Conservation (phyloP, 2,329 filamentous ascomycete genomes). For the Scortechinia acanthostroma region DNA sequence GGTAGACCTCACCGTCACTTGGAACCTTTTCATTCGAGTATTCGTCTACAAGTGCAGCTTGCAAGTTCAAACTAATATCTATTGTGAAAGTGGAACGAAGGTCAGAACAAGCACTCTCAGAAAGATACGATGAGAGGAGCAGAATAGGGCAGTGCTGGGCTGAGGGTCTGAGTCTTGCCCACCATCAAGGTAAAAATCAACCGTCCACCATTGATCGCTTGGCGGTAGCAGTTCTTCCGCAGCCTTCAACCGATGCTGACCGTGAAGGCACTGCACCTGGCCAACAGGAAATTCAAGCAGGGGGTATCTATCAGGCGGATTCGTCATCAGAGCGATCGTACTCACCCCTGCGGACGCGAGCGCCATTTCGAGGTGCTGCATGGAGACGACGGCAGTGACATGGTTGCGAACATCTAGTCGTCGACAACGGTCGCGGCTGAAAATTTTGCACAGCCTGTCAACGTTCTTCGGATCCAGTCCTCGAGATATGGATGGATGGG, state of each 20-base stretch:
- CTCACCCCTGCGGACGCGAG: conserved; percentile 8
- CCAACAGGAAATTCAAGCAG: conserved; percentile 2
- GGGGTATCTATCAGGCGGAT: not conserved
- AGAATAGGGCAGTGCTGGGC: no score
- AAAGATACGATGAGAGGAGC: not conserved
- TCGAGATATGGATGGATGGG: not conserved
- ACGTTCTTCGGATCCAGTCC: not conserved
- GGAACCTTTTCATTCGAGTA: conserved; percentile 4
- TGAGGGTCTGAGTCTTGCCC: no score
- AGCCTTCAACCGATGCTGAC: conserved; percentile 9
- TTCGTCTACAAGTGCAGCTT: conserved; percentile 3
- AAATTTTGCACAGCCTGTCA: not conserved
- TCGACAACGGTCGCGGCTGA: not conserved
- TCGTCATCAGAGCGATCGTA: conserved; percentile 6
- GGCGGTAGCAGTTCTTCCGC: not conserved
- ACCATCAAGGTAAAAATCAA: conserved; percentile 17
- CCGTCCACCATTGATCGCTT: conserved; percentile 9
- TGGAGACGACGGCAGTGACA: conserved; percentile 14
- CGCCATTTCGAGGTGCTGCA: conserved; percentile 12
- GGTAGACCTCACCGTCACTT: conserved; percentile 4
- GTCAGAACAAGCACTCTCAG: not conserved
- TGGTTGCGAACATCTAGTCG: conserved; percentile 14
- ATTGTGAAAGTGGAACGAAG: not conserved
- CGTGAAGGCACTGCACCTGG: conserved; percentile 12
- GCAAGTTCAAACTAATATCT: conserved; percentile 4